Base-by-base conservation (phyloP, 2,329 filamentous ascomycete genomes). In the Colletotrichum echinochloae region DNA sequence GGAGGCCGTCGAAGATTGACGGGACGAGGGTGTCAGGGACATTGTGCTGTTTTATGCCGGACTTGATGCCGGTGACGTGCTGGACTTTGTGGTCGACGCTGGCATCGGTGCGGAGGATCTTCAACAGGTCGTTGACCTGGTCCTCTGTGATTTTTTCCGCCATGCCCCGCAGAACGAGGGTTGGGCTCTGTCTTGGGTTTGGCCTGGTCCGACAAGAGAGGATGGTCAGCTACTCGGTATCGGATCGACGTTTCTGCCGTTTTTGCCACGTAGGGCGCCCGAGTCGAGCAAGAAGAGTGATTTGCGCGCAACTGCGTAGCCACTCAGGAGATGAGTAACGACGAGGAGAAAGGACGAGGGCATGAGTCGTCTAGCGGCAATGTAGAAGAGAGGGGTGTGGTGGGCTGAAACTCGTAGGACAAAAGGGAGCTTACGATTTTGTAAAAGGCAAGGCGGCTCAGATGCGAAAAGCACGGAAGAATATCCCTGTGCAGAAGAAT, bases 1-100 rank as follows among this genome's bases (percentile, higher is more conserved):
- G 91, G 76, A 97, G 86, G 73, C 91, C 93, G 72, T 98, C 94
- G 81, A 97, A 97, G 73, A 97, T 89, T 68, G 89, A 85, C 33
- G 89, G 82, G 75, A 97, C 88, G 76, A 87, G 88, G 65, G 82
- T 81, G 74, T 97, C 94, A 71, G 94, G 94, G 55, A 97, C 93
- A 83, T 94, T 94, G 79, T 93, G 92, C 81, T 97, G 94, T 81
- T 97, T 97, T 85, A 97, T 97, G 79, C 90, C 89, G 52, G 93
- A 94, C 82, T 97, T 97, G 81, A 95, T 85, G 76, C 85, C 86
- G 70, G 90, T 93, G 75, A 97, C 89, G 64, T 89, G 87, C 73
- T 89, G 85, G 73, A 94, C 87, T 79, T 94, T 94, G 61, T 86
- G 82, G 76, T 95, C 92, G 75, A 93, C 84, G 59, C 89, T 86